Evolutionary conservation across 1,284 basidiomycete species (phyloP).

Genomic region (Leccinum idahoense): DNA sequence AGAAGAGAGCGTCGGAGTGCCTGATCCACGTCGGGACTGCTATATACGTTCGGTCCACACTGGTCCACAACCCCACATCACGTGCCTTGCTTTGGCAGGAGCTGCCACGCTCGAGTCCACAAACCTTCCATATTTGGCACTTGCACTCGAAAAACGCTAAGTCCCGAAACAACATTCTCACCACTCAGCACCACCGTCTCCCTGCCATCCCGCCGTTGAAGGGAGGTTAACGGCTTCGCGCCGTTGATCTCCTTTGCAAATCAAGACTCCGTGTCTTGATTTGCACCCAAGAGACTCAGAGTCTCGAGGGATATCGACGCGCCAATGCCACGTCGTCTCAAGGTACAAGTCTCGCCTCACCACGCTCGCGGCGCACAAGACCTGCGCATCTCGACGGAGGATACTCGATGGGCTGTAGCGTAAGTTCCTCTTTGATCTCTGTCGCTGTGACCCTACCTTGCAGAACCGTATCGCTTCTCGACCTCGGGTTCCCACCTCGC

Average conservation of each 20-base stretch:
- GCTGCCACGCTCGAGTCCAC: not conserved
- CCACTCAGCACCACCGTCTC: not conserved
- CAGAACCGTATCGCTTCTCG: not conserved
- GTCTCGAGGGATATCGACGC: not conserved
- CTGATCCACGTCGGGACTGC: not conserved
- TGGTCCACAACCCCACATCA: not conserved
- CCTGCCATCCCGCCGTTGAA: not conserved
- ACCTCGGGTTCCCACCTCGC: too few species aligned
- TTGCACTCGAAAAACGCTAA: not conserved
- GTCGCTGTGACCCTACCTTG: not conserved
- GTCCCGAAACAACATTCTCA: not conserved
- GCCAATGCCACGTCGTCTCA: too few species aligned
- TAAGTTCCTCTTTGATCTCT: not conserved
- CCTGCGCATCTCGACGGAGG: not conserved
- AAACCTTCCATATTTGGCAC: not conserved
- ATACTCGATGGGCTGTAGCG: not conserved
- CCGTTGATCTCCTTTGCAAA: not conserved
- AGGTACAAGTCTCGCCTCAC: not conserved
- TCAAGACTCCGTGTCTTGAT: not conserved
- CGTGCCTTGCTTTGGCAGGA: not conserved
- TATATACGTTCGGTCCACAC: not conserved
- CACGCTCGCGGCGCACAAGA: not conserved
- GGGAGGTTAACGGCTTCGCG: not conserved
- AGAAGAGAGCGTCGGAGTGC: not conserved
- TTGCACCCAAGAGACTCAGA: not conserved